phyloP scores from a whole-genome alignment of 768 basidiomycete genomes.

The Pulveroboletus frians region DNA sequence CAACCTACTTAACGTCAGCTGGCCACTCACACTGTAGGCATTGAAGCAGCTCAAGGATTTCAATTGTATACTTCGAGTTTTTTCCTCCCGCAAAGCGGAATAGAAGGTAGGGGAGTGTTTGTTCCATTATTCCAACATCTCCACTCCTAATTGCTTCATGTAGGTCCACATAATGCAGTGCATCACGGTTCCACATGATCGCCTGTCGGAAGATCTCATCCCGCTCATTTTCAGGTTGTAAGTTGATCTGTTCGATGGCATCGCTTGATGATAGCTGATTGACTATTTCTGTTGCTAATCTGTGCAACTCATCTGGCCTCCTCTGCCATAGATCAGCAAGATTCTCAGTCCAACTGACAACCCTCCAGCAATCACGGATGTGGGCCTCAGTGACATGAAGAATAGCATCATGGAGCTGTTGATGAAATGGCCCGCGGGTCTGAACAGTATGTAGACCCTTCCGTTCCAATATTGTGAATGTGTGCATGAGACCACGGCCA shows the following conservation, averaged over 20 bases:
- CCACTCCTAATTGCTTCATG: neutral
- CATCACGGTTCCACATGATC: neutral
- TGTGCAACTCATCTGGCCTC: neutral
- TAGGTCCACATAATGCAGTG: neutral
- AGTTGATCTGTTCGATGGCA: neutral
- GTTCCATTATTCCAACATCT: neutral
- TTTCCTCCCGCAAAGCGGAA: neutral
- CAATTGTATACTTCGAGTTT: neutral
- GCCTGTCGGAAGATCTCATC: neutral
- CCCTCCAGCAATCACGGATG: neutral
- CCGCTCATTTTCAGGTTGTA: neutral
- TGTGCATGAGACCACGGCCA: neutral
- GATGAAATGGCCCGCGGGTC: neutral
- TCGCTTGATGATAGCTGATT: neutral
- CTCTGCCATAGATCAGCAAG: neutral
- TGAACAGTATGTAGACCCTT: neutral
- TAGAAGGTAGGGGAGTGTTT: neutral
- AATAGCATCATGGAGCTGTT: neutral
- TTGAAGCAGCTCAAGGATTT: neutral
- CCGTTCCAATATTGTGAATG: neutral
- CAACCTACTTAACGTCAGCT: neutral
- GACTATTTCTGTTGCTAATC: neutral
- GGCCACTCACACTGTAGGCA: neutral
- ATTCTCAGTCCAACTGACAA: neutral
- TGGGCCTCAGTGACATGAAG: neutral